Evolutionary conservation across 768 basidiomycete species (phyloP).

Genomic region (Dentipellis sp.): DNA sequence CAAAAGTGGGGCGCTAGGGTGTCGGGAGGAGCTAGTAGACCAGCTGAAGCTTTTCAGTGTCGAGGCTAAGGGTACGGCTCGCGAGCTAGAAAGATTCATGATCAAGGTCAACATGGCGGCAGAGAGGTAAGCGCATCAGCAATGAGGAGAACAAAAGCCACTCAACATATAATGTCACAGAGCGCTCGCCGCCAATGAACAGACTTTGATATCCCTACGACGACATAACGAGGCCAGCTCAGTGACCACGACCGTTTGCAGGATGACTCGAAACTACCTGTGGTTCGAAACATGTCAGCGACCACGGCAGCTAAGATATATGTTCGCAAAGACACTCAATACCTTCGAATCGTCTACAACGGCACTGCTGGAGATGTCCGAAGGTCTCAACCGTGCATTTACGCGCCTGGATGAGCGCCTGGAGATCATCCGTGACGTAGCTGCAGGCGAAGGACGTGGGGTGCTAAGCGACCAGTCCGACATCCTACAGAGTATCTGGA

Average conservation of each 20-base stretch:
- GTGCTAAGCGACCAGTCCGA: background rate
- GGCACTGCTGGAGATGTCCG: background rate
- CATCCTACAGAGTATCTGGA: background rate
- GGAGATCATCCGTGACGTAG: background rate
- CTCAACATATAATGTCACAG: too few species aligned
- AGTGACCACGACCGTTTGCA: background rate
- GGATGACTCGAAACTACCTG: background rate
- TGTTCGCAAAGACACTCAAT: background rate
- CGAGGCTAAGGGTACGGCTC: background rate
- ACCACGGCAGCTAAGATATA: background rate
- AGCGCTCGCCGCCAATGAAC: background rate
- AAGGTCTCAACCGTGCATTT: background rate
- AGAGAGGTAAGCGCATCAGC: background rate
- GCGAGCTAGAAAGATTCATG: background rate
- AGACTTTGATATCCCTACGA: background rate
- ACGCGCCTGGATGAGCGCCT: background rate
- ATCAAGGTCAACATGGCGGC: background rate
- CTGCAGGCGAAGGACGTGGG: background rate
- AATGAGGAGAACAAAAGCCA: background rate
- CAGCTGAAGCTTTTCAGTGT: background rate
- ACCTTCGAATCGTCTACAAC: background rate
- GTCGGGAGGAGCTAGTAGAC: background rate
- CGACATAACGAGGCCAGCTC: background rate
- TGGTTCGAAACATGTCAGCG: background rate
- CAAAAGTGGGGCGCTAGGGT: background rate